Evolutionary conservation across 1,284 basidiomycete genomes (phyloP), one percentile per base, ranked within the genome.

Genomic region (Apiotrichum montevideense): DNA sequence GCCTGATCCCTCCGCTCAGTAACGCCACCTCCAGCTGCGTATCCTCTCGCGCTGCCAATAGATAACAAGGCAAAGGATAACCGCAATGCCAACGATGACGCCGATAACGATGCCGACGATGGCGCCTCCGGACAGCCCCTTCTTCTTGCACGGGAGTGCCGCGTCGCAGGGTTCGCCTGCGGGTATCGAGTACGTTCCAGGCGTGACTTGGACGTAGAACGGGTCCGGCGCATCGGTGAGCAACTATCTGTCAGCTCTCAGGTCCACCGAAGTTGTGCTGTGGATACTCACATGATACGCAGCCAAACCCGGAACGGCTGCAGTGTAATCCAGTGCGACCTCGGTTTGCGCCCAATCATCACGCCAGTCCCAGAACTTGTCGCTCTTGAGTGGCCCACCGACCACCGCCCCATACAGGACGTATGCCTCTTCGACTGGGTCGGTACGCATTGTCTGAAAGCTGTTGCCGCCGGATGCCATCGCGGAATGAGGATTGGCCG

Each of bases 371-470:
- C 83, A 95, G 77, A 83, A 95, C 39, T 80, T 80, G 72, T 90
- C 92, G 45, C 80, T 78, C 56, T 79, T 80, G 70, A 89, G 84
- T 0, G 92, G 93, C 11, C 93, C 93, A 46, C 92, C 93, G 10
- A 94, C 82, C 41, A 94, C 82, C 15, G 85, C 91, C 37, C 93
- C 93, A 68, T 92, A 94, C 3, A 96, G 76, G 3, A 88, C 81
- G 67, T 91, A 83, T 0, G 84, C 82, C 72, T 88, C 86, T 56
- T 83, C 74, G 7, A 78, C 77, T 0, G 92, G 92, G 44, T 80
- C 81, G 4, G 82, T 87, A 69, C 95, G 84, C 64, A 96, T 86
- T 51, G 69, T 58, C 21, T 67, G 75, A 57, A 88, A 81, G 60
- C 85, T 71, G 37, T 52, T 79, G 0, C 89, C 91, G 42, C 92